Conservation (phyloP, 495 filamentous ascomycete species). For the Astrothelium macrocarpum region DNA sequence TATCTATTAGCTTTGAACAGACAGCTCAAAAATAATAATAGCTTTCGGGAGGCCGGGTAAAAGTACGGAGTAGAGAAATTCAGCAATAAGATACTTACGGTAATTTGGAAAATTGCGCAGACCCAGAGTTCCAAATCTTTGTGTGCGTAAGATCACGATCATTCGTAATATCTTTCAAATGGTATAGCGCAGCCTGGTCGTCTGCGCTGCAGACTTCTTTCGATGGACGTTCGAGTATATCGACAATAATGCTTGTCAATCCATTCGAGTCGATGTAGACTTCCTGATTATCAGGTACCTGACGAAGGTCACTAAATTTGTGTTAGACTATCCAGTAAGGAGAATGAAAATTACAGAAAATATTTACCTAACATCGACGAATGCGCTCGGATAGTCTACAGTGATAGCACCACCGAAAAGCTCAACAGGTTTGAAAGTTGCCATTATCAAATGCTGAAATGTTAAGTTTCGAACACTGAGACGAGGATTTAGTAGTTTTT, state of each 20-base stretch:
- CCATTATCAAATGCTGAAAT: constrained; percentile 22
- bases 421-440: constrained; percentile 45
- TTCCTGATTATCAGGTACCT: constrained; percentile 92
- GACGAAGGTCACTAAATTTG: constrained; percentile 59
- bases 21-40: background rate
- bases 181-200: constrained; percentile 58
- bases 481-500: background rate
- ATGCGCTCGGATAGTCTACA: constrained; percentile 58
- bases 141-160: constrained; percentile 34
- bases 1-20: background rate
- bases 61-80: background rate
- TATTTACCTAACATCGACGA: constrained; percentile 72
- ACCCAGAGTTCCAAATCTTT: constrained; percentile 42
- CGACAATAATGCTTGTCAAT: constrained; percentile 72
- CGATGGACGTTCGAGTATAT: constrained; percentile 70
- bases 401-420: constrained; percentile 79
- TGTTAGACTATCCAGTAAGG: background rate
- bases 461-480: background rate
- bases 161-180: constrained; percentile 65
- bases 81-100: constrained; percentile 24
- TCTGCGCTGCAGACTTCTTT: constrained; percentile 40
- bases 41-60: too few species aligned
- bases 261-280: constrained; percentile 75
- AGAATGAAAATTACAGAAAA: background rate
- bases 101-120: constrained; percentile 27